Evolutionary conservation across 129 eudicot genomes (phyloP).

Genomic region (Artemisia tridentata): DNA sequence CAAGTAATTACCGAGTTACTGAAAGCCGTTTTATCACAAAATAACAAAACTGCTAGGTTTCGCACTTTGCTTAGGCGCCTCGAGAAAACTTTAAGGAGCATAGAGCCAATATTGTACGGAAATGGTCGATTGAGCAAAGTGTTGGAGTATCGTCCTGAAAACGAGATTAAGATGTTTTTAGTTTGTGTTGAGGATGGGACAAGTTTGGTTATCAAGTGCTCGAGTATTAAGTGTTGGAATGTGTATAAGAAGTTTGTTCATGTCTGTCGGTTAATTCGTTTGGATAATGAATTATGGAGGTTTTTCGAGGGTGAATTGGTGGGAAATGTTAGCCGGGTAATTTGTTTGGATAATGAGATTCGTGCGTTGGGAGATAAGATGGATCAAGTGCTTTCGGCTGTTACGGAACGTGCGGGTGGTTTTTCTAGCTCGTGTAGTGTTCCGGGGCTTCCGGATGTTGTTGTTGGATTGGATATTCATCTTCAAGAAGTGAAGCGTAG

Average conservation of each 20-base stretch:
- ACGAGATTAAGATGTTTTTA: constrained; percentile 16
- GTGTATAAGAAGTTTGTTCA: constrained; percentile 23
- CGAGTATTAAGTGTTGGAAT: constrained; percentile 31
- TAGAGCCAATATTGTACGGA: constrained; percentile 14
- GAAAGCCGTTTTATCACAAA: constrained; percentile 10
- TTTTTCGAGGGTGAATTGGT: constrained; percentile 21
- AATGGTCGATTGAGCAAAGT: constrained; percentile 8
- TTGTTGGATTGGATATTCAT: constrained; percentile 37
- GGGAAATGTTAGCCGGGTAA: constrained; percentile 2
- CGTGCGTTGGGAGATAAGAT: constrained; percentile 5
- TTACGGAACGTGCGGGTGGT: constrained; percentile 21
- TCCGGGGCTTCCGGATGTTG: constrained; percentile 30
- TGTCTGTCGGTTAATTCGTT: constrained; percentile 9
- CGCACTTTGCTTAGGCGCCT: constrained; percentile 26
- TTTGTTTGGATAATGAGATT: constrained; percentile 9
- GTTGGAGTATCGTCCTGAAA: constrained; percentile 22
- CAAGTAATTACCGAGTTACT: constrained; percentile 16
- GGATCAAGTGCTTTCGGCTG: constrained; percentile 26
- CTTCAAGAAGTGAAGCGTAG: constrained; percentile 30
- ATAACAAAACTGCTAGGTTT: constrained; percentile 18
- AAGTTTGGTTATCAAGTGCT: constrained; percentile 22
- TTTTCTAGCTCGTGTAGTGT: constrained; percentile 29
- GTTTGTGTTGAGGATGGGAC: constrained; percentile 8
- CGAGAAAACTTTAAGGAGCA: constrained; percentile 7
- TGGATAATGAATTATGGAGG: constrained; percentile 16